These are phyloP conservation scores for Zygoascus meyerae DNA, from an alignment of 1,139 yeast species.

Conservation along the genomic window DNA sequence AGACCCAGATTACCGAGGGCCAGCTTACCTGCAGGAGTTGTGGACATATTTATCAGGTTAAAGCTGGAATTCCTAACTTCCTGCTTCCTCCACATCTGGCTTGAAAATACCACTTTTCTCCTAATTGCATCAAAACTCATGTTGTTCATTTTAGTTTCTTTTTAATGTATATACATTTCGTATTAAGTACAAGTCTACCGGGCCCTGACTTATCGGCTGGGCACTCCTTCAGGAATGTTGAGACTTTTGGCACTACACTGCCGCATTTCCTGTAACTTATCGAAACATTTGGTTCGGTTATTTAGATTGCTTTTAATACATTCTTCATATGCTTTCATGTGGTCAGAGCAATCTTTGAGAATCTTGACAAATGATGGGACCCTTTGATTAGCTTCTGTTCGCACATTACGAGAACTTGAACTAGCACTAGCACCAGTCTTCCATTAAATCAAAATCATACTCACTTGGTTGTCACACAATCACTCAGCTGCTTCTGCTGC, in stretches of 20 bases:
- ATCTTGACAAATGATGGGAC: conserved; percentile 65
- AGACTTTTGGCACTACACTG: conserved; percentile 34
- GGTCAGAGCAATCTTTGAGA: conserved; percentile 50
- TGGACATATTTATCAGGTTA: conserved; percentile 80
- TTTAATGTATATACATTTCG: not conserved
- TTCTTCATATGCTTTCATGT: conserved; percentile 53
- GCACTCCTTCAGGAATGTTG: conserved; percentile 8
- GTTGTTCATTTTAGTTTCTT: not conserved
- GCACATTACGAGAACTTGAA: not conserved
- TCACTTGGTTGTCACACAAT: conserved; percentile 47
- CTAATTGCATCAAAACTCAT: not conserved
- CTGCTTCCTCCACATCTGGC: conserved; percentile 90
- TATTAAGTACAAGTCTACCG: not conserved
- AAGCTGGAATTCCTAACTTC: conserved; percentile 91
- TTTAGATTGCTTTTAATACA: conserved; percentile 45
- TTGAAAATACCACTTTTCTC: conserved; percentile 8
- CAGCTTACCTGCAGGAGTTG: conserved; percentile 85
- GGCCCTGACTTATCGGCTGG: not conserved
- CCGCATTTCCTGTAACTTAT: conserved; percentile 34
- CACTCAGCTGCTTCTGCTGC: conserved; percentile 48
- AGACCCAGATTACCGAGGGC: conserved; percentile 72
- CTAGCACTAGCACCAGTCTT: not conserved
- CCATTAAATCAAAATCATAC: conserved; percentile 6
- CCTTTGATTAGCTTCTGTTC: conserved; percentile 8
- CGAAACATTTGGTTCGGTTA: conserved; percentile 39